These are phyloP conservation scores for Wallacemonas sp. DNA, from an alignment of 208 protist genomes.

Conservation along the genomic window DNA sequence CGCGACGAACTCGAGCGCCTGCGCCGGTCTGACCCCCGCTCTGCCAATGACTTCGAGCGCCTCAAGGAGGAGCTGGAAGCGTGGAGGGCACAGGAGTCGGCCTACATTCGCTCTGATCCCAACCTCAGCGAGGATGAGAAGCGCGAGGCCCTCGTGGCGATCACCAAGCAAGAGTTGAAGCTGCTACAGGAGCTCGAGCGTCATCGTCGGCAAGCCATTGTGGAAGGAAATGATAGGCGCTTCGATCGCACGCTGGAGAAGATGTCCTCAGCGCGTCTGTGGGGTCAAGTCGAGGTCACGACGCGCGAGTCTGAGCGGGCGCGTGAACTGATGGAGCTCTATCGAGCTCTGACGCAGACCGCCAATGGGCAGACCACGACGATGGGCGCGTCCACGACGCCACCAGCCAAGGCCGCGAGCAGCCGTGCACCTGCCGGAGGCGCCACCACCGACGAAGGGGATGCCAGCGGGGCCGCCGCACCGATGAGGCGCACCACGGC, in stretches of 20 bases:
- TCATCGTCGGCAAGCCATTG: slow-evolving; percentile 66
- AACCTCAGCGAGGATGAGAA: slow-evolving; percentile 52
- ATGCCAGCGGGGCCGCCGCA: not conserved
- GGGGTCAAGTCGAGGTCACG: slow-evolving; percentile 76
- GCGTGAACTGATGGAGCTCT: slow-evolving; percentile 93
- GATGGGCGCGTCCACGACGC: slow-evolving; percentile 12
- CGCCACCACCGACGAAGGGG: not conserved
- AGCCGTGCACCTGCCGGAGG: not conserved
- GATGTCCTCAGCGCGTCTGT: slow-evolving; percentile 86
- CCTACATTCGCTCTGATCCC: slow-evolving; percentile 58
- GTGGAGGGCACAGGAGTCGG: slow-evolving; percentile 87
- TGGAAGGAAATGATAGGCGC: slow-evolving; percentile 55
- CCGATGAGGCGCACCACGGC: slow-evolving; percentile 38
- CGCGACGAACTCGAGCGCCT: slow-evolving; percentile 77
- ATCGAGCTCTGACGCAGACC: slow-evolving; percentile 65
- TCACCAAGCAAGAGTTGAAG: slow-evolving; percentile 94
- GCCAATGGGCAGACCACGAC: not conserved
- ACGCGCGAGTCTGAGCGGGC: slow-evolving; percentile 93
- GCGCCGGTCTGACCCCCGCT: slow-evolving; percentile 89
- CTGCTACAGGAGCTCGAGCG: slow-evolving; percentile 96
- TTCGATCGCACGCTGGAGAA: slow-evolving; percentile 69
- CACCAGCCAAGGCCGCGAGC: slow-evolving; percentile 2
- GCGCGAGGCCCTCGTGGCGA: slow-evolving; percentile 70
- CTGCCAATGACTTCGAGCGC: slow-evolving; percentile 91
- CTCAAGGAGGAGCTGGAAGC: slow-evolving; percentile 90